Evolutionary conservation across 441 rosid species (phyloP), one percentile per base, ranked within the genome.

Genomic region (Kokia cookei): DNA sequence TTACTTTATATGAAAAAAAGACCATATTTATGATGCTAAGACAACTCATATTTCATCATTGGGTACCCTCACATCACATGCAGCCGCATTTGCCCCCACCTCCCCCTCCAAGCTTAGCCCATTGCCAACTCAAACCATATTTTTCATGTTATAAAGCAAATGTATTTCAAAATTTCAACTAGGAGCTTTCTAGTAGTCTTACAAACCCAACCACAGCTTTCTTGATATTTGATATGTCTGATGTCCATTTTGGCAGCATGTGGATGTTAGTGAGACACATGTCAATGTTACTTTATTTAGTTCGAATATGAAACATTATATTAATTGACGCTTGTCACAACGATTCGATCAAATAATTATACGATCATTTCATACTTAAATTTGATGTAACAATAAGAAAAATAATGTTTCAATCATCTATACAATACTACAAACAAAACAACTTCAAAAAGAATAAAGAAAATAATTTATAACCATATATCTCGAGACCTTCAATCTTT

Each of bases 21-120:
- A 22, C 17, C 12, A 53, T 32, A 13, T 2, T 3, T 12, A 37
- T 61, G 2, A 76, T 83, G 88, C 68, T 11, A 11, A 11, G 73
- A 75, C 88, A 86, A 17, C 37, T 57, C 62, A 57, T 54, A 4
- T 54, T 24, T 57, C 53, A 54, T 63, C 27, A 14, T 69, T 35
- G 57, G 79, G 54, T 73, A 8, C 40, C 72, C 42, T 75, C 88
- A 81, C 85, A 22, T 75, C 89, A 81, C 85, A 82, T 85, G 88
- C 77, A 24, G n/a, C 51, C 27, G n/a, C 45, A 22, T 17, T 13
- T 1, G 54, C 62, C 79, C 81, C 77, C 42, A 75, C 5, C 43
- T 8, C 69, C 2, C 65, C 68, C 22, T n/a, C 19, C 55, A 15
- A 51, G 55, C 55, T 51, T 4, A 60, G 68, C 50, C 13, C 81